These are phyloP conservation scores for Hyaloscypha hepaticicola DNA, from an alignment of 495 filamentous ascomycete genomes.

Conservation along the genomic window DNA sequence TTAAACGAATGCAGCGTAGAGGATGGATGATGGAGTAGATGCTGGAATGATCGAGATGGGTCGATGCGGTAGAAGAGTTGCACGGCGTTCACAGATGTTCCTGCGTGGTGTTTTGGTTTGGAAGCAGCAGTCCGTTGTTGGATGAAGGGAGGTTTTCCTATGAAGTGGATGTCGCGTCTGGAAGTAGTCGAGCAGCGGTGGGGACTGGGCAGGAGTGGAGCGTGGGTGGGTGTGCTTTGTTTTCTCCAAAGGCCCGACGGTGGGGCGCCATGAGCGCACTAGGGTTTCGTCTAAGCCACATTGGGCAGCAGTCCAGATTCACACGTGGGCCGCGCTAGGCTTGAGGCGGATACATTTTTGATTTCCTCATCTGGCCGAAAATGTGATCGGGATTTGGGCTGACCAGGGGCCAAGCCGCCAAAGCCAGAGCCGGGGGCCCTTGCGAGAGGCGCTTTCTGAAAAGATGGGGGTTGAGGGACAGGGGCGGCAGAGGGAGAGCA, in stretches of 20 bases:
- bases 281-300: not conserved
- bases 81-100: not conserved
- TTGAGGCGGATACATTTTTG: not conserved
- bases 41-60: conserved; percentile 1
- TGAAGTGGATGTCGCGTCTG: not conserved
- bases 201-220: not conserved
- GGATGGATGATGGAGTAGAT: not conserved
- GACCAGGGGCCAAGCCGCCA: not conserved
- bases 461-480: not conserved
- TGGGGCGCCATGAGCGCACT: not conserved
- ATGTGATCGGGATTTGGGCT: not conserved
- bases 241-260: not conserved
- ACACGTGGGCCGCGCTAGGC: not conserved
- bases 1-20: conserved; percentile 12
- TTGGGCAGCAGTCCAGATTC: not conserved
- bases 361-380: not conserved
- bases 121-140: conserved; percentile 1
- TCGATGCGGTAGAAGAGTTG: not conserved
- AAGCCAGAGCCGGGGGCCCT: not conserved
- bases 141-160: conserved; percentile 1
- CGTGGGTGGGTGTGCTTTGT: not conserved
- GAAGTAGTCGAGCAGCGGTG: not conserved
- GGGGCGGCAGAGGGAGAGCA: not conserved
- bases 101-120: not conserved
- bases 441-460: not conserved